A percentile compares a stretch with the other conserved stretches of the same genome.
phyloP scores from a whole-genome alignment of 192 early-diverging fungal genomes.

The Entomortierella parvispora region DNA sequence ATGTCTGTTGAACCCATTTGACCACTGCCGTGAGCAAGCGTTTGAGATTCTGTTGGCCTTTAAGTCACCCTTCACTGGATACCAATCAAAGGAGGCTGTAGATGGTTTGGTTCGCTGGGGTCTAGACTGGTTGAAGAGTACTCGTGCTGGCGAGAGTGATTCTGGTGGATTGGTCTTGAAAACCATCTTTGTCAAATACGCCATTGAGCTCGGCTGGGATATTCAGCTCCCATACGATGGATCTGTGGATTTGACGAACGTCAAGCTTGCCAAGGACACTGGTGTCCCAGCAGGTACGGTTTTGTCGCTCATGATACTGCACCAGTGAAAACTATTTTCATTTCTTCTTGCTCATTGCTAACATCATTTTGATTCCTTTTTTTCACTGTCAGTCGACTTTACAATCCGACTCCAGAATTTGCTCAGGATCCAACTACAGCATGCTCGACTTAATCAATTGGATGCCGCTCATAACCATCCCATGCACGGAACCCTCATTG shows the following conservation, averaged over 20 bases:
- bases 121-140: slow-evolving; percentile 69
- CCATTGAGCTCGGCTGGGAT: slow-evolving; percentile 59
- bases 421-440: slow-evolving; percentile 58
- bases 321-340: slow-evolving; percentile 1
- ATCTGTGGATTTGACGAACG: slow-evolving; percentile 10
- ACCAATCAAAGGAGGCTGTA: slow-evolving; percentile 54
- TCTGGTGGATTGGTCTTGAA: slow-evolving; percentile 84
- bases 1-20: slow-evolving; percentile 74
- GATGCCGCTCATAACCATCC: slow-evolving; percentile 63
- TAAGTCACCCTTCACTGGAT: slow-evolving; percentile 72
- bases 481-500: slow-evolving; percentile 65
- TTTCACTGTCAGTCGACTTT: slow-evolving; percentile 65
- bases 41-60: slow-evolving; percentile 77
- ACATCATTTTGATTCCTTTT: neutral
- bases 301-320: neutral
- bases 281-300: slow-evolving; percentile 27
- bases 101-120: slow-evolving; percentile 69
- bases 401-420: slow-evolving; percentile 61
- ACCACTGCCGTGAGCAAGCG: slow-evolving; percentile 77
- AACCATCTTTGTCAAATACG: slow-evolving; percentile 83
- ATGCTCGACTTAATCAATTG: slow-evolving; percentile 59
- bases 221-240: slow-evolving; percentile 37
- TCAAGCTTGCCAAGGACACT: slow-evolving; percentile 16
- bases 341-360: no score
- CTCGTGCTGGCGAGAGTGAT: slow-evolving; percentile 82